A percentile compares a stretch with the other conserved stretches of the same genome.
phyloP scores from a whole-genome alignment of 164 flowering plant species.

The Umbellularia californica region DNA sequence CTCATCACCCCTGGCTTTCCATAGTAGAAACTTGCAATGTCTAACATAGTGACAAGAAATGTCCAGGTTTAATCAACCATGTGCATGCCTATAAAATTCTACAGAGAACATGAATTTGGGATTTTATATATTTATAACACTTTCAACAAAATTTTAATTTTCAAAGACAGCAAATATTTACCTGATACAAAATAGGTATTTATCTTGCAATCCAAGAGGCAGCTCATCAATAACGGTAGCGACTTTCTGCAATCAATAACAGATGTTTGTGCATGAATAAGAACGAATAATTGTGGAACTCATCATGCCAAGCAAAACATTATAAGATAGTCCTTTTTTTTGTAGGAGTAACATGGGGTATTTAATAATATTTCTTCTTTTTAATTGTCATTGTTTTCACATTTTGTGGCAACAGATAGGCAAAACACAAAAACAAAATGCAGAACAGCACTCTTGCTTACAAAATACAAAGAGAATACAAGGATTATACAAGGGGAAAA shows the following conservation, averaged over 20 bases:
- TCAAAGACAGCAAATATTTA: constrained; percentile 19
- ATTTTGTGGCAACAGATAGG: not conserved
- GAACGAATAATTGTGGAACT: not conserved
- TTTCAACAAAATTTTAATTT: not conserved
- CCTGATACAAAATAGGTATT: constrained; percentile 90
- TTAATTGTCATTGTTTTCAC: not conserved
- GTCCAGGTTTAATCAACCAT: not conserved
- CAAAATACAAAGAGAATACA: not conserved
- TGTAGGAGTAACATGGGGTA: not conserved
- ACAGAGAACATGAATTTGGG: not conserved
- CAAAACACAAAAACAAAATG: not conserved
- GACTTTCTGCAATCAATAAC: constrained; percentile 54
- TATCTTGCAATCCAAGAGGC: constrained; percentile 73
- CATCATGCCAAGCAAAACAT: not conserved
- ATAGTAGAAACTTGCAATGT: not conserved
- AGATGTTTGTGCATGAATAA: not conserved
- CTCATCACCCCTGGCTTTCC: not conserved
- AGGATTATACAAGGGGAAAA: constrained; percentile 7
- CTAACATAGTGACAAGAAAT: not conserved
- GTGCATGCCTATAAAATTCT: not conserved
- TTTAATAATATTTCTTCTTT: too few relatives aligned
- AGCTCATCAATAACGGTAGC: constrained; percentile 82
- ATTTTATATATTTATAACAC: too few relatives aligned
- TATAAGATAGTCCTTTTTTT: not conserved
- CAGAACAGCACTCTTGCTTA: not conserved